These are phyloP conservation scores for Tulasnella sp. DNA, from an alignment of 768 basidiomycete genomes.

Conservation along the genomic window DNA sequence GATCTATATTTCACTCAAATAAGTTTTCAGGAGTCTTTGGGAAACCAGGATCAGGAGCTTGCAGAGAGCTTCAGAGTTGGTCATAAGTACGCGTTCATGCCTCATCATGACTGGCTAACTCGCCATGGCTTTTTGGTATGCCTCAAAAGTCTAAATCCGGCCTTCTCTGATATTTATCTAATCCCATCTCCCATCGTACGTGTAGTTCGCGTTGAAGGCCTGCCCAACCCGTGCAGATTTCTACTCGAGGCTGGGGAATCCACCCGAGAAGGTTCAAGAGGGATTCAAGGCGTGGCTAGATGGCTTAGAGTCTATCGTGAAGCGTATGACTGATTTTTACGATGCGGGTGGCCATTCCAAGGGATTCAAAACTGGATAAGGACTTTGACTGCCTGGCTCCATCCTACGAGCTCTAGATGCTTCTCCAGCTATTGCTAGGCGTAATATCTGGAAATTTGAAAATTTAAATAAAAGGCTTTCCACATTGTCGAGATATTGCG, in stretches of 20 bases:
- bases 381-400: too few relatives aligned
- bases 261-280: conserved; percentile 45
- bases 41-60: conserved; percentile 63
- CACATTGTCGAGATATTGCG: too few relatives aligned
- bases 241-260: conserved; percentile 52
- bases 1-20: conserved; percentile 86
- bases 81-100: conserved; percentile 77
- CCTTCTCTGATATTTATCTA: not conserved
- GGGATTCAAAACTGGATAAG: not conserved
- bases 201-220: conserved; percentile 61
- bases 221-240: conserved; percentile 59
- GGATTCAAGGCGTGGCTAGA: conserved; percentile 52
- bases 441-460: too few relatives aligned
- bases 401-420: too few relatives aligned
- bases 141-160: conserved; percentile 27
- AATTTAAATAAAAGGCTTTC: too few relatives aligned
- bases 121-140: conserved; percentile 53
- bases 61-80: conserved; percentile 68
- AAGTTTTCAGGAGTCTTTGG: conserved; percentile 68
- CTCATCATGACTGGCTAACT: conserved; percentile 64
- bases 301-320: conserved; percentile 50
- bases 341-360: conserved; percentile 42
- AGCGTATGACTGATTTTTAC: conserved; percentile 48
- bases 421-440: too few relatives aligned
- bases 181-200: not conserved